phyloP scores from a whole-genome alignment of 2,329 filamentous ascomycete species.

The Acarospora socialis region DNA sequence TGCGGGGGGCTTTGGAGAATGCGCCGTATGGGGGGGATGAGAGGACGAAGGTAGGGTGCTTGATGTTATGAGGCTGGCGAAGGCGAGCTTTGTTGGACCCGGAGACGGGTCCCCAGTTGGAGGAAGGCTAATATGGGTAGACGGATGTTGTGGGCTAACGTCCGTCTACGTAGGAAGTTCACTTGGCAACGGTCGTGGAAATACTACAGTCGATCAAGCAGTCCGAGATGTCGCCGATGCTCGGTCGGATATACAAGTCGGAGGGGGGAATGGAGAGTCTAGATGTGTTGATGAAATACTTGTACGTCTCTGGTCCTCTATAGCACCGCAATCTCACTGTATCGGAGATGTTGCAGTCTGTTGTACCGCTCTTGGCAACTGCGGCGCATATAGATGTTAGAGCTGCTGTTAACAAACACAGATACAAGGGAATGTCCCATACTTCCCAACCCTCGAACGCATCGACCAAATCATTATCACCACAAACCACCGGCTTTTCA shows the following conservation, averaged over 20 bases:
- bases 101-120: neutral
- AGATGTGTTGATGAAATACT: constrained; percentile 94
- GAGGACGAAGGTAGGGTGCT: constrained; percentile 32
- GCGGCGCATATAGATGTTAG: neutral
- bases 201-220: constrained; percentile 93
- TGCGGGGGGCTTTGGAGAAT: constrained; percentile 71
- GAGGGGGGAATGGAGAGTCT: constrained; percentile 71
- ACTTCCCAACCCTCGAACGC: constrained; percentile 22
- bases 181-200: constrained; percentile 78
- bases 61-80: too few species aligned
- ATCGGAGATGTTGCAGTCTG: constrained; percentile 1
- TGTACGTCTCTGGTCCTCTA: constrained; percentile 51
- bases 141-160: too few species aligned
- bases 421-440: constrained; percentile 77
- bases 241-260: constrained; percentile 64
- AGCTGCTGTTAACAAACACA: constrained; percentile 22
- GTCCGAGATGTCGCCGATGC: constrained; percentile 81
- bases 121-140: constrained; percentile 18
- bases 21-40: constrained; percentile 54
- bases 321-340: too few species aligned
- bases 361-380: neutral
- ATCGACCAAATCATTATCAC: constrained; percentile 36
- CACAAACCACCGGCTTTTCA: constrained; percentile 77
- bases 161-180: constrained; percentile 73
- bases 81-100: too few species aligned